Evolutionary conservation across 2,329 filamentous ascomycete species (phyloP).

Genomic region (Lachnellula cervina): DNA sequence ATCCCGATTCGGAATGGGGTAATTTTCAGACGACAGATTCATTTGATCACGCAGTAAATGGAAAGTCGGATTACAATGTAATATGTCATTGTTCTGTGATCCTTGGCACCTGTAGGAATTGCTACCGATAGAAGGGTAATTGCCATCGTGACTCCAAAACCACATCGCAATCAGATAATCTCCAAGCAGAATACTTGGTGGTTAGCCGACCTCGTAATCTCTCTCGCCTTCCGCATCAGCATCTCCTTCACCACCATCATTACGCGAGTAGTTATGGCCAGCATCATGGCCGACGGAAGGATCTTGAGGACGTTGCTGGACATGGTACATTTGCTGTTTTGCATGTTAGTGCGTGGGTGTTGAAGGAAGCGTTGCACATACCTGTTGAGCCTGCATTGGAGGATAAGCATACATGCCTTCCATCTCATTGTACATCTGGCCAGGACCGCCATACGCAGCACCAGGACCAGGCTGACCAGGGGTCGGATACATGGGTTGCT

Average conservation of each 20-base stretch:
- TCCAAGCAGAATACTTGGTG: neutral
- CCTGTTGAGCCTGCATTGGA: slow-evolving; percentile 77
- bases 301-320: slow-evolving; percentile 34
- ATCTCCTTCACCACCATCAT: slow-evolving; percentile 38
- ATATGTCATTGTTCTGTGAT: slow-evolving; percentile 3
- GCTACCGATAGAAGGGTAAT: neutral
- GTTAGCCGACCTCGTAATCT: slow-evolving; percentile 37
- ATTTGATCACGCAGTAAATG: neutral
- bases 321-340: slow-evolving; percentile 37
- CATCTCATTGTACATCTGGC: slow-evolving; percentile 74
- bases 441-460: slow-evolving; percentile 70
- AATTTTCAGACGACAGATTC: slow-evolving; percentile 10
- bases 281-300: slow-evolving; percentile 34
- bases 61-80: neutral
- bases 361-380: slow-evolving; percentile 40
- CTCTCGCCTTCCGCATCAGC: slow-evolving; percentile 42
- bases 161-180: neutral
- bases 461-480: slow-evolving; percentile 70
- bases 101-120: neutral
- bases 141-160: slow-evolving; percentile 10
- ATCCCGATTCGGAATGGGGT: slow-evolving; percentile 67
- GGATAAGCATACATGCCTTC: slow-evolving; percentile 83
- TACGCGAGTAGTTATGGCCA: slow-evolving; percentile 33
- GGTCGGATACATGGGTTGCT: slow-evolving; percentile 75
- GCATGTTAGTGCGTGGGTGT: slow-evolving; percentile 1